Evolutionary conservation across 495 filamentous ascomycete genomes (phyloP).

Genomic region (Podospora anserina): DNA sequence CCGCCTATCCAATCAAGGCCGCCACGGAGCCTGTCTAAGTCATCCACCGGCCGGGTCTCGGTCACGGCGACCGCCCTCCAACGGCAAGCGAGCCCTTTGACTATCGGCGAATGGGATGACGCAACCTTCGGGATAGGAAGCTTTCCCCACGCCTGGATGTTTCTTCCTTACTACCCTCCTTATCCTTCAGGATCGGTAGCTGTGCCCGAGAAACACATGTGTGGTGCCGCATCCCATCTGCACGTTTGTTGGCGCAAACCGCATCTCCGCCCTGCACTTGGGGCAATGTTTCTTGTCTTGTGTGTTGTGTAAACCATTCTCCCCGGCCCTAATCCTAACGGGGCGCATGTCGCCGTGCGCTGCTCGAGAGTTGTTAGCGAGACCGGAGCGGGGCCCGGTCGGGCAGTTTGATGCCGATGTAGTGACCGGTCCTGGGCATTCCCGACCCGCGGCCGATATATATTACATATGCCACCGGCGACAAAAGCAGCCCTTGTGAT

Average conservation of each 20-base stretch:
- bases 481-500: neutral
- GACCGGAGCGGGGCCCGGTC: constrained; percentile 16
- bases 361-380: constrained; percentile 13
- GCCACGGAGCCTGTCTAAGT: constrained; percentile 7
- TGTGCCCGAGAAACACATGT: constrained; percentile 24
- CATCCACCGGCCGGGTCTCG: constrained; percentile 20
- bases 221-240: constrained; percentile 2
- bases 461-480: neutral
- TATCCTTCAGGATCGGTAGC: constrained; percentile 6
- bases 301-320: neutral
- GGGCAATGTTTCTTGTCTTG: neutral
- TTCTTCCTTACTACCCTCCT: neutral
- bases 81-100: constrained; percentile 15
- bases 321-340: neutral
- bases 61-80: constrained; percentile 23
- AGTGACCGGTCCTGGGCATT: constrained; percentile 9
- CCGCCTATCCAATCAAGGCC: constrained; percentile 18
- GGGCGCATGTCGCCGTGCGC: neutral
- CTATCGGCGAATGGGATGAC: constrained; percentile 14
- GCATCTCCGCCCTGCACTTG: neutral
- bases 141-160: constrained; percentile 8
- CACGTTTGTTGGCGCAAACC: constrained; percentile 11
- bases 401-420: constrained; percentile 14
- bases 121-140: constrained; percentile 15
- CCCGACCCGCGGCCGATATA: constrained; percentile 15